A percentile compares a stretch with the other conserved stretches of the same genome.
Conservation (phyloP, 176 grass and related monocot species). For the Musa beccarii region DNA sequence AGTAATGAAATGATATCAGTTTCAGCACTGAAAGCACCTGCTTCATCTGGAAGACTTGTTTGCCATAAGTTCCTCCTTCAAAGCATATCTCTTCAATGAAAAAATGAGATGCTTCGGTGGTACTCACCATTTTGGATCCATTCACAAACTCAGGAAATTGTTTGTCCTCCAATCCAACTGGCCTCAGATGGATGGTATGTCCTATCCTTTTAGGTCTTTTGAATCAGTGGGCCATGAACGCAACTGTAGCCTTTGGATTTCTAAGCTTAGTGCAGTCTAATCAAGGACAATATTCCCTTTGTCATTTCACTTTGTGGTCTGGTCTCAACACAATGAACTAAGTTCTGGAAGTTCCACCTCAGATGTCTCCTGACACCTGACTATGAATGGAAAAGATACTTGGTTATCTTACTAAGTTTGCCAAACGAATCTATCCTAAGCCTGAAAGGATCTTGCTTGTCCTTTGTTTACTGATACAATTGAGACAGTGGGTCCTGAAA, state of each 20-base stretch:
- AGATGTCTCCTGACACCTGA: conserved; percentile 37
- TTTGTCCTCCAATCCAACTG: neutral
- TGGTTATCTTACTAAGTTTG: conserved; percentile 13
- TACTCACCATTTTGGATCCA: neutral
- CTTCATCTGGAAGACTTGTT: neutral
- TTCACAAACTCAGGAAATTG: neutral
- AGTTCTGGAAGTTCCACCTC: conserved; percentile 25
- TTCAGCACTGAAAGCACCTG: neutral
- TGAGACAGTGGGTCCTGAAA: neutral
- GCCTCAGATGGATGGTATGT: neutral
- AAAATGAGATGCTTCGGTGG: conserved; percentile 7
- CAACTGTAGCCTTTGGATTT: neutral
- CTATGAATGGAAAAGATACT: conserved; percentile 50
- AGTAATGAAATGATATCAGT: neutral
- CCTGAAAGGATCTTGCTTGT: conserved; percentile 26
- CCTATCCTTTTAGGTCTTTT: neutral
- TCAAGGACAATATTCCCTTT: conserved; percentile 4
- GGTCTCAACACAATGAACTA: neutral
- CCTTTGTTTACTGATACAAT: neutral
- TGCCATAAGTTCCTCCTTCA: neutral
- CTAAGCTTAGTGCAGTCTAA: conserved; percentile 2
- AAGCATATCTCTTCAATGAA: neutral
- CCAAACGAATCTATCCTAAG: conserved; percentile 16
- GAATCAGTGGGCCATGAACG: neutral
- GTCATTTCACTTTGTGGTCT: neutral